Conservation (phyloP, 169 alveolate species). For the Plasmodium ovale region DNA sequence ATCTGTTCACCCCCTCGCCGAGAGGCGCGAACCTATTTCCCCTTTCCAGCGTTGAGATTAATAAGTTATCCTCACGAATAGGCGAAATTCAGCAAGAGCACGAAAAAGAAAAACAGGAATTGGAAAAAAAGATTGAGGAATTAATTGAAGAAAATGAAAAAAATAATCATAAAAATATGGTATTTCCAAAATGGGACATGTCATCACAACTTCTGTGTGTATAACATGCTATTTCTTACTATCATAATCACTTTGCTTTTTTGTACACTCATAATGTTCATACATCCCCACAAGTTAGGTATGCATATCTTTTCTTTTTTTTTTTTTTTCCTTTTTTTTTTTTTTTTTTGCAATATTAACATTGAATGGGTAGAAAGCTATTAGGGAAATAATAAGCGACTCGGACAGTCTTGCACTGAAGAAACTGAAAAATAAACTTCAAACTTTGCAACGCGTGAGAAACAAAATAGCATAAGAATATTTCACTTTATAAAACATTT, state of each 20-base stretch:
- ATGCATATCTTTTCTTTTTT: too few relatives aligned
- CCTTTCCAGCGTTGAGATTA: conserved; percentile 27
- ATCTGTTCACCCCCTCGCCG: too few relatives aligned
- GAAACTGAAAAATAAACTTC: neutral
- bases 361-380: conserved; percentile 3
- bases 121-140: conserved; percentile 30
- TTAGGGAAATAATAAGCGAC: neutral
- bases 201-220: neutral
- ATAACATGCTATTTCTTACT: too few relatives aligned
- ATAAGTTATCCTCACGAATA: conserved; percentile 18
- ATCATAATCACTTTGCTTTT: neutral
- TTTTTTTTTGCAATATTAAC: too few relatives aligned
- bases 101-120: conserved; percentile 15
- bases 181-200: too few relatives aligned
- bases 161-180: conserved; percentile 28
- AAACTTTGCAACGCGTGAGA: neutral
- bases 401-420: neutral
- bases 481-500: too few relatives aligned
- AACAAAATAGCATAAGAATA: too few relatives aligned
- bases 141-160: conserved; percentile 49
- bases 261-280: neutral
- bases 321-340: too few relatives aligned
- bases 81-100: conserved; percentile 31
- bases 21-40: neutral
- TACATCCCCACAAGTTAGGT: neutral